A percentile compares a stretch with the other conserved stretches of the same genome.
Conservation (phyloP, 192 early-diverging fungal species). For the Bifiguratus adelaidae region DNA sequence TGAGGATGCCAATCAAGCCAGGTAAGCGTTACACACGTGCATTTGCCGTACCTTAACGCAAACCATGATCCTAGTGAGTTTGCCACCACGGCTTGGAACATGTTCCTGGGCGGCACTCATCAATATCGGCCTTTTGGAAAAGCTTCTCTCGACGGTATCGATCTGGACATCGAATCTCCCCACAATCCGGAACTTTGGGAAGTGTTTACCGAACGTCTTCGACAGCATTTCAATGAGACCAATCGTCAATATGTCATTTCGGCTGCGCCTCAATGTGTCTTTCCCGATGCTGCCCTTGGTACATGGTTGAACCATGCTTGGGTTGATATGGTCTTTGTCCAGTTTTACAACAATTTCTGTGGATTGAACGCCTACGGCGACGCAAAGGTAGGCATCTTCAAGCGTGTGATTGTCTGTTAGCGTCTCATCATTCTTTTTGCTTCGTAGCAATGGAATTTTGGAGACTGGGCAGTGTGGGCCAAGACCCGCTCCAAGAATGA, state of each 20-base stretch:
- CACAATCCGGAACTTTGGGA: constrained; percentile 34
- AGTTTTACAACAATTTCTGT: constrained; percentile 1
- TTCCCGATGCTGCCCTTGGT: neutral
- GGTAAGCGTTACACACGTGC: too few species aligned
- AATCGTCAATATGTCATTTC: too few species aligned
- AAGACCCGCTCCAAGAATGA: neutral
- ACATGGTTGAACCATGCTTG: neutral
- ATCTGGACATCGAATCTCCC: constrained; percentile 49
- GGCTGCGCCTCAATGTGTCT: neutral
- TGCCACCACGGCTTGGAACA: too few species aligned
- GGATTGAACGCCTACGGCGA: neutral
- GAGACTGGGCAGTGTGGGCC: neutral
- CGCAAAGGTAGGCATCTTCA: too few species aligned
- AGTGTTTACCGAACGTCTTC: constrained; percentile 29
- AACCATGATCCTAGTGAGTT: too few species aligned
- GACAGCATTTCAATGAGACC: neutral
- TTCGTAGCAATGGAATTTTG: too few species aligned
- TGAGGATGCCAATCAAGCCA: too few species aligned
- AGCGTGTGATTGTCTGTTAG: too few species aligned
- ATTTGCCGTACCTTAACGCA: too few species aligned
- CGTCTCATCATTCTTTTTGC: too few species aligned
- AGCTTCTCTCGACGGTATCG: constrained; percentile 47
- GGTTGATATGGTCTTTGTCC: neutral
- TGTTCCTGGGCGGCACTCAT: constrained; percentile 40
- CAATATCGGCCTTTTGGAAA: constrained; percentile 43